Conservation (phyloP, 306 rosid species). For the Acacia confusa region DNA sequence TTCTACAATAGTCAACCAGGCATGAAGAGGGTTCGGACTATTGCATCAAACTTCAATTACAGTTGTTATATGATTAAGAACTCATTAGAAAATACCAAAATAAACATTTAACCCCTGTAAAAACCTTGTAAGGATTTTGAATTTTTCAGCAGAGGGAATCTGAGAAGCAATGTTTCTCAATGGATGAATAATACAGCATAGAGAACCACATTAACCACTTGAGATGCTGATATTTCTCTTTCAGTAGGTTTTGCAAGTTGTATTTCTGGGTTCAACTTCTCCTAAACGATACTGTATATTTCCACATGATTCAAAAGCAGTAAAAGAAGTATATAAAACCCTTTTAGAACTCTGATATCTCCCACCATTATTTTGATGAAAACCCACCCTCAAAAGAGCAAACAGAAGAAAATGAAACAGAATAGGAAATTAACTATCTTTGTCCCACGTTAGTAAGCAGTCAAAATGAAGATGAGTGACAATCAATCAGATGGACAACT, state of each 20-base stretch:
- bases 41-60: neutral
- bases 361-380: neutral
- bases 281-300: neutral
- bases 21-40: neutral
- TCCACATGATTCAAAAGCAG: neutral
- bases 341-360: neutral
- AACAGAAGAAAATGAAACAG: neutral
- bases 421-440: neutral
- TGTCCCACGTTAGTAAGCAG: neutral
- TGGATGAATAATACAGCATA: neutral
- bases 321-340: neutral
- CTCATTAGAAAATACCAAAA: neutral
- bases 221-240: neutral
- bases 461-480: neutral
- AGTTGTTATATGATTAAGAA: neutral
- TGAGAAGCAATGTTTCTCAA: neutral
- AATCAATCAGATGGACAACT: neutral
- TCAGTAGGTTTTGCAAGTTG: neutral
- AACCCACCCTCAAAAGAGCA: neutral
- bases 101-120: neutral
- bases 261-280: neutral
- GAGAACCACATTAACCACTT: neutral
- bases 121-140: neutral
- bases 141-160: neutral
- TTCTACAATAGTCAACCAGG: neutral